phyloP scores from a whole-genome alignment of 495 filamentous ascomycete species.

The Aspergillus incahuasiensis region DNA sequence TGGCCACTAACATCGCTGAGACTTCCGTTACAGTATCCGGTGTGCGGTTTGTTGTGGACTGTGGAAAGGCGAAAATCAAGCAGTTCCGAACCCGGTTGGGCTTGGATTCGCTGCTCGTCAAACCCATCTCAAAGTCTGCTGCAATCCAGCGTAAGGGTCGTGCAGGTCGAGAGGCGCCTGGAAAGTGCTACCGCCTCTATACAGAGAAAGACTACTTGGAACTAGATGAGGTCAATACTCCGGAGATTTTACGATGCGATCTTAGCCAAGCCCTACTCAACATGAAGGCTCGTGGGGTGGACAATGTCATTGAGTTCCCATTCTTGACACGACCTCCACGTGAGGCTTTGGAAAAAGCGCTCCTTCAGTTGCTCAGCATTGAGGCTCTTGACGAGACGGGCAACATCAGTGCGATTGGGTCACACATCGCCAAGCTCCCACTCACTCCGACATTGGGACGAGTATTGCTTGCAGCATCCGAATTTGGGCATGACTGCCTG shows the following conservation, averaged over 20 bases:
- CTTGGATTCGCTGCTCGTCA: conserved; percentile 85
- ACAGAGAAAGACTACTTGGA: conserved; percentile 71
- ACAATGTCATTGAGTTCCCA: conserved; percentile 78
- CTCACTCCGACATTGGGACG: conserved; percentile 77
- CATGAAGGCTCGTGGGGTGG: conserved; percentile 88
- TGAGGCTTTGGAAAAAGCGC: conserved; percentile 75
- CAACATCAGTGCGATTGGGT: conserved; percentile 66
- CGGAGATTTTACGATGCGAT: conserved; percentile 90
- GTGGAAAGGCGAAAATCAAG: conserved; percentile 91
- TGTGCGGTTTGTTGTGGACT: conserved; percentile 86
- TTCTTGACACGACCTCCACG: conserved; percentile 77
- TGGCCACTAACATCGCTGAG: conserved; percentile 96
- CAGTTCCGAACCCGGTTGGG: conserved; percentile 81
- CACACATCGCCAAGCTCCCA: conserved; percentile 75
- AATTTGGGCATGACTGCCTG: conserved; percentile 64
- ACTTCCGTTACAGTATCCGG: conserved; percentile 96
- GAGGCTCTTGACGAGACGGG: conserved; percentile 70
- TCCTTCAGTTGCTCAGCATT: conserved; percentile 73
- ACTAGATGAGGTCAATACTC: conserved; percentile 68
- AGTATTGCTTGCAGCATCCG: conserved; percentile 74
- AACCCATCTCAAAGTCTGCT: conserved; percentile 87
- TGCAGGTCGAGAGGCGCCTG: conserved; percentile 86
- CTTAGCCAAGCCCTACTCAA: conserved; percentile 79
- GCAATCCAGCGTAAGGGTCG: conserved; percentile 90
- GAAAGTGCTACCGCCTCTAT: conserved; percentile 86